Evolutionary conservation across 192 early-diverging fungal genomes (phyloP), one percentile per base, ranked within the genome.

Genomic region (Backusella westeae): DNA sequence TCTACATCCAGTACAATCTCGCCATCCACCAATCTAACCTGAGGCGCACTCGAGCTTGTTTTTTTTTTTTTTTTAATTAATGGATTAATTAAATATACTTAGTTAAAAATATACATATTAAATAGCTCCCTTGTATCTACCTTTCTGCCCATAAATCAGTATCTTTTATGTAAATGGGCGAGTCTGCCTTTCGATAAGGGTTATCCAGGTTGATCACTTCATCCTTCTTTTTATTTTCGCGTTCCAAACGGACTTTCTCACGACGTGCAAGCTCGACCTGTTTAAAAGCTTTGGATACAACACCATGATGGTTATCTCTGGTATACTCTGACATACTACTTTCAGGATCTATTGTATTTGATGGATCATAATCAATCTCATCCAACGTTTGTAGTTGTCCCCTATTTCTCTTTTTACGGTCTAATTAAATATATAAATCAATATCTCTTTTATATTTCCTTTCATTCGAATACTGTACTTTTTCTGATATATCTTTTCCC

Each of bases 1-100:
- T 73, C 74, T 12, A 63, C 72, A 42, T 83, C 82, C 65, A 83
- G 23, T 19, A 80, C 72, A 73, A 83, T 83, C 21, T 80, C 34
- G 6, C 82, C 82, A 42, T 83, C 74, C 6, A 83, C 75, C 10
- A 83, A 44, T 42, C 73, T 66, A 1, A 83, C 72, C 23, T 83
- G 81, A n/a, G 75, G 75, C 0, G 78, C 78, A 52, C 75, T 73
- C 26, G 75, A 63, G 12, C 81, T 53, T 29, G 0, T 29, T 29
- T 69, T 38, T 72, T 56, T 21, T 69, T 32, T 29, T 29, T 29
- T 29, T 32, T 32, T 29, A 32, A 32, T 32, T 2, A 32, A 32
- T 32, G 32, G 32, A 32, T 32, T 32, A 32, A 32, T 32, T 32
- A 32, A 32, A 32, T 71, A 39, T 34, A 14, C 17, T 34, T 34